Evolutionary conservation across 495 filamentous ascomycete genomes (phyloP), one percentile per base, ranked within the genome.

Genomic region (Aspergillus bertholletiae): DNA sequence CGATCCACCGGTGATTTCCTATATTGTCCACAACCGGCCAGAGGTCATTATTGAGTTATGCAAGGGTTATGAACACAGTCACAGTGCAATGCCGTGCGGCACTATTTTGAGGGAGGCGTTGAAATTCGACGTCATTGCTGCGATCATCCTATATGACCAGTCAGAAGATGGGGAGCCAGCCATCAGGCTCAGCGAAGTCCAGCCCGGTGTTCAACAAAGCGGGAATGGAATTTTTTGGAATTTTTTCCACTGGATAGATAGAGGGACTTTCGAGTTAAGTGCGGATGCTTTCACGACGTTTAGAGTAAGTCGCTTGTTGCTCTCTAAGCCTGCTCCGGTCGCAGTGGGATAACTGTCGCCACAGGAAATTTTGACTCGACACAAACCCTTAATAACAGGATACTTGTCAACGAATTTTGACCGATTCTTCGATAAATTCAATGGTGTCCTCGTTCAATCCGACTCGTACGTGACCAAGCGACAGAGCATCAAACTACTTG

Each of bases 221-320:
- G 91, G 91, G 17, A 77, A 81, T 13, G 92, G 92, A 0, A 82
- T 96, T 2, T 97, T 99, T 66, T 99, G 95, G 95, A 83, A 79
- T n/a, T 97, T 97, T 72, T 99, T 99, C 64, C 82, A 89, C 45
- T 99, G 92, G 89, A 96, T 99, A 53, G 90, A 97, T 67, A 85
- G 88, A 63, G 87, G 90, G 55, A 90, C 87, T 17, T 99, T 99
- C 68, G 95, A 99, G 74, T 88, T 97, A 54, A 92, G 91, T 62
- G 92, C 95, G 27, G 95, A 97, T 75, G 92, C 95, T 1, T 99
- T 97, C 63, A 94, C 89, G 35, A 97, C 93, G 7, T 99, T 99
- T 70, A 79, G 93, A 70, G 92, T 96, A 78, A 59, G 84, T 26
- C 30, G 21, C 15, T 9, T 22, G 5, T 22, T 21, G 3, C 4